Evolutionary conservation across 1,284 basidiomycete genomes (phyloP), one percentile per base, ranked within the genome.

Genomic region (Inonotus obliquus): DNA sequence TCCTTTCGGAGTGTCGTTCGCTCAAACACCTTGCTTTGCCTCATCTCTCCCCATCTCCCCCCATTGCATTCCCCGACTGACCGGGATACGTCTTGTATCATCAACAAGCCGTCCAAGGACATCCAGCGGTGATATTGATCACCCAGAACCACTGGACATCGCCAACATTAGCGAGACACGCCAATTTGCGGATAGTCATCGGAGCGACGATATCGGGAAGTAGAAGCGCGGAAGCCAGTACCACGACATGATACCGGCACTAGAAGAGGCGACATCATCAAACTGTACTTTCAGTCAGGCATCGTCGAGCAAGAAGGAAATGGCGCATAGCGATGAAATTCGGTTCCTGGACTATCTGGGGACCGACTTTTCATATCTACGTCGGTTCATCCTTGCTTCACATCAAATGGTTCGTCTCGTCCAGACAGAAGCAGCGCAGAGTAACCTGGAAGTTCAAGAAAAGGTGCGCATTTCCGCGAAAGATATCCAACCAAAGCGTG

Each of bases 321-420:
- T 44, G 55, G 38, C 25, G 44, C 38, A 54, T 25, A 41, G 45
- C 38, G 51, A 58, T 27, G 61, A 59, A 32, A 27, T 62, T 17
- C 54, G 38, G 23, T 54, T 62, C 21, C 57, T 62, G 21, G 61
- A 62, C 41, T 52, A 39, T 35, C 29, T 62, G 14, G 47, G 48
- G 32, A 58, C 56, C 45, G 61, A 62, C 29, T 62, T 62, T 49
- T 53, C 44, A 21, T 54, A 62, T 38, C 51, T 62, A 17, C 56
- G 38, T 14, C 61, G 61, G 19, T 62, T 62, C 27, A 44, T 54
- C n/a, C 21, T 62, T 19, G 61, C 56, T 19, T n/a, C 61, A 17
- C 4, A 62, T 27, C 61, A 58, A 38, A 62, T 62, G 61, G 32
- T 54, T 5, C 29, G 61, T n/a, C 38, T 62, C 13, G 21, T 62